A percentile compares a stretch with the other conserved stretches of the same genome.
Conservation (phyloP, 2,329 filamentous ascomycete genomes). For the Sporothrix variecibatus region DNA sequence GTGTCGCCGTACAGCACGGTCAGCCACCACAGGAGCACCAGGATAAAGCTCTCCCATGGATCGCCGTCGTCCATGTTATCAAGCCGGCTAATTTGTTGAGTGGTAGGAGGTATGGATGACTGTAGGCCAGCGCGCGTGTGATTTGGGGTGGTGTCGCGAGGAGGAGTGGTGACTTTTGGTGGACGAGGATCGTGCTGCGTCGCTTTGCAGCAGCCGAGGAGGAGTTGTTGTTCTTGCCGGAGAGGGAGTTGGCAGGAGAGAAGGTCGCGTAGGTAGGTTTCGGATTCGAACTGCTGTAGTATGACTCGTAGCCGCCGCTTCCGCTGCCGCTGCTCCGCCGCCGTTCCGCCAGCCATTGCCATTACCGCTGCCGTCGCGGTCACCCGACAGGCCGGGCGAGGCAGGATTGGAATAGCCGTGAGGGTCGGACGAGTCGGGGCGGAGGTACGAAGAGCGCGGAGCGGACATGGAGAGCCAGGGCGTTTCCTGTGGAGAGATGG, state of each 20-base stretch:
- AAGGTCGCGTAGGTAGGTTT: constrained; percentile 85
- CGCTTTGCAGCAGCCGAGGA: constrained; percentile 66
- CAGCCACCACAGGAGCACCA: constrained; percentile 85
- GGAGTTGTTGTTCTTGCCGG: constrained; percentile 54
- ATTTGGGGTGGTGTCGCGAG: constrained; percentile 93
- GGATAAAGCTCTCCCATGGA: constrained; percentile 93
- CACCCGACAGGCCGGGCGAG: constrained; percentile 19
- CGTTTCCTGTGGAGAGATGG: constrained; percentile 40
- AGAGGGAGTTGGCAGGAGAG: constrained; percentile 77
- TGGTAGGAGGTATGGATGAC: constrained; percentile 88
- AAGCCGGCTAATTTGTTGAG: constrained; percentile 83
- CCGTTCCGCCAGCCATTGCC: constrained; percentile 30
- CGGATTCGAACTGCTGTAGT: constrained; percentile 40
- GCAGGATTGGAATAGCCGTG: constrained; percentile 35
- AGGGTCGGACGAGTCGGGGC: constrained; percentile 34
- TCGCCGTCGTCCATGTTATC: constrained; percentile 91
- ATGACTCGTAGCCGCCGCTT: constrained; percentile 34
- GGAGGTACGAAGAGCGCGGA: constrained; percentile 42
- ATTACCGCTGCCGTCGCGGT: constrained; percentile 29
- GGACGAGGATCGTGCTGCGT: constrained; percentile 88
- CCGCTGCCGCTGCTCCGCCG: constrained; percentile 25
- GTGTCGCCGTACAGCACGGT: constrained; percentile 81
- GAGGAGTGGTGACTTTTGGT: constrained; percentile 92
- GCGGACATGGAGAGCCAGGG: constrained; percentile 59
- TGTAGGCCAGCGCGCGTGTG: constrained; percentile 91